Evolutionary conservation across 192 early-diverging fungal species (phyloP), one percentile per base, ranked within the genome.

Genomic region (Linnemannia schmuckeri): DNA sequence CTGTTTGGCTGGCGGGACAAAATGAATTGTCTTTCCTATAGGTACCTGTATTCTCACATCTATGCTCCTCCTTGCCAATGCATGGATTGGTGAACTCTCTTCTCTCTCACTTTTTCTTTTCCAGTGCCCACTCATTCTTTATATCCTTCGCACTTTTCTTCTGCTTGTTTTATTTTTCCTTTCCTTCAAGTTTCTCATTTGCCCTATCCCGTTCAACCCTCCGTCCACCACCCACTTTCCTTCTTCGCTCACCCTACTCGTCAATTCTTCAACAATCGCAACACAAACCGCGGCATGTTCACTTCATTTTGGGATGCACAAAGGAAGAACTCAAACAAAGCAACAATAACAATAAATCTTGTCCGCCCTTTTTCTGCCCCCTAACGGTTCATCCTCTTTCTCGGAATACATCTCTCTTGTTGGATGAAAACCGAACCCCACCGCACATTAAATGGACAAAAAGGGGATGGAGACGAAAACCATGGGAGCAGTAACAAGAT

Each of bases 231-330:
- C 24, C 49, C 13, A 6, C 20, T 15, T 55, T 24, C 22, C 52
- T 57, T 57, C 55, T 24, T 61, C 8, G 55, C 55, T 61, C 55
- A 10, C 55, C n/a, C 7, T 24, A 61, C 8, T n/a, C 55, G 1
- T 30, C n/a, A n/a, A 27, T 12, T 27, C 55, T n/a, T 27, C n/a
- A 55, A 22, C 54, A 0, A 22, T 55, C 54, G 24, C 54, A n/a
- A 17, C 54, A 24, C 22, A 61, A 24, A 61, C 10, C 9, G 61
- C 2, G 61, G 61, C 61, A 30, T 15, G 30, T 24, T 61, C 57
- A 61, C 30, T 66, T 66, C 61, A 66, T 27, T 27, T 66, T 66
- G 61, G 55, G 61, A 27, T 66, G 61, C 61, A 66, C 61, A 66
- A 61, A 22, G 33, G 27, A 9, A 10, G 61, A 35, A 33, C 12